Base-by-base conservation (phyloP, 164 flowering plant species). In the Cinnamomum micranthum region DNA sequence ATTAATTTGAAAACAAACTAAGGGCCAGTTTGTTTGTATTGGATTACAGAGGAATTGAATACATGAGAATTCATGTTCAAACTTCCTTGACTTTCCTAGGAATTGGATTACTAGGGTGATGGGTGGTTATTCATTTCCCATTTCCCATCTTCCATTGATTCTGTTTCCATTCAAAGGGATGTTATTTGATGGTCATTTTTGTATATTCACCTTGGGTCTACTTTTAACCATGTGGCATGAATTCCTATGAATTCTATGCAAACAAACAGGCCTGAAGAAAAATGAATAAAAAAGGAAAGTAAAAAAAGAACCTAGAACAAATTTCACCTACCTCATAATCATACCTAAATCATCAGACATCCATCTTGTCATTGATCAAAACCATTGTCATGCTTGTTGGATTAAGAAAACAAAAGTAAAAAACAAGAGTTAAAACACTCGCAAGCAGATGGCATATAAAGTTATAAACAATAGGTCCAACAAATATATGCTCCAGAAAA, bases 311-410 rank as follows among this genome's bases (percentile, higher is more conserved):
- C 11, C 2, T 6, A 6, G 47, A 41, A 41, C 47, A 41, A 41
- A 41, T 41, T 41, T 65, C 63, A 67, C 82, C 50, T 35, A 95
- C 99, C 99, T 95, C 99, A 76, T 95, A 93, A 82, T 95, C 99
- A 79, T 87, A 95, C 88, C 98, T 95, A 74, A 71, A 77, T 77
- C 68, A 80, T 72, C 83, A 77, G 58, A 68, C 51, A 22, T 47
- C 41, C 62, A 72, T 68, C 74, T 70, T 62, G 75, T 77, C 72
- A 73, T 71, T 70, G 35, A 73, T 50, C 60, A 60, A 33, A 52
- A 79, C 69, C 33, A 69, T 47, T 19, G 73, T 71, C 77, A 80
- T 65, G 75, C 82, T 82, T 79, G 77, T 70, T 67, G 51, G 28
- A n/a, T 58, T 23, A 22, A 58, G 24, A 47, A 31, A 28, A 10